Evolutionary conservation across 179 eudicot genomes (phyloP).

Genomic region (Silene vulgaris): DNA sequence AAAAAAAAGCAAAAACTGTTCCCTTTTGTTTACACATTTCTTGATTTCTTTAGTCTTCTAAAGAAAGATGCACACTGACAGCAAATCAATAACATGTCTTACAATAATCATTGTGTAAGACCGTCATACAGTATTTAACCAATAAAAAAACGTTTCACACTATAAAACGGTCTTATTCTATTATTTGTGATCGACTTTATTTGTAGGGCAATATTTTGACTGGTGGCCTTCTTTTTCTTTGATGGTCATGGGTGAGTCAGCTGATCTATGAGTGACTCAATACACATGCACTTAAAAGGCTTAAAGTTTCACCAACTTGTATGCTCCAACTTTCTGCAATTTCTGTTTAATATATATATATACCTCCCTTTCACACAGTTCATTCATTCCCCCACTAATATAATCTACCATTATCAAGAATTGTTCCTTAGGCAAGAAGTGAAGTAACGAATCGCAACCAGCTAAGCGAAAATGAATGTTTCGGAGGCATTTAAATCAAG

Average conservation of each 20-base stretch:
- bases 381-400: too few species aligned
- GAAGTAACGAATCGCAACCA: background rate
- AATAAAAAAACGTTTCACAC: too few species aligned
- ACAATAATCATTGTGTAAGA: too few species aligned
- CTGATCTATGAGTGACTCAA: conserved; percentile 4
- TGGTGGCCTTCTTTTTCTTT: background rate
- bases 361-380: background rate
- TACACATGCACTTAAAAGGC: conserved; percentile 4
- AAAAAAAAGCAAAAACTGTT: too few species aligned
- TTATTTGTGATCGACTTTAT: background rate
- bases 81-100: conserved; percentile 7
- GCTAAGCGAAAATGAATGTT: conserved; percentile 7
- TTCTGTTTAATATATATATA: background rate
- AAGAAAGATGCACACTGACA: background rate
- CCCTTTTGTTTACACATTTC: background rate
- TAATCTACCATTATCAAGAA: background rate
- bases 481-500: conserved; percentile 23
- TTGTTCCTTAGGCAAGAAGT: conserved; percentile 1
- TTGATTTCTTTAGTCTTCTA: background rate
- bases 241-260: conserved; percentile 9
- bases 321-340: background rate
- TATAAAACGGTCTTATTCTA: too few species aligned
- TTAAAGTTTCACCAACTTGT: background rate
- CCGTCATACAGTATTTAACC: too few species aligned
- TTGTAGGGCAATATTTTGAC: conserved; percentile 1